Evolutionary conservation across 768 basidiomycete species (phyloP), one percentile per base, ranked within the genome.

Genomic region (Amanita fuliginea): DNA sequence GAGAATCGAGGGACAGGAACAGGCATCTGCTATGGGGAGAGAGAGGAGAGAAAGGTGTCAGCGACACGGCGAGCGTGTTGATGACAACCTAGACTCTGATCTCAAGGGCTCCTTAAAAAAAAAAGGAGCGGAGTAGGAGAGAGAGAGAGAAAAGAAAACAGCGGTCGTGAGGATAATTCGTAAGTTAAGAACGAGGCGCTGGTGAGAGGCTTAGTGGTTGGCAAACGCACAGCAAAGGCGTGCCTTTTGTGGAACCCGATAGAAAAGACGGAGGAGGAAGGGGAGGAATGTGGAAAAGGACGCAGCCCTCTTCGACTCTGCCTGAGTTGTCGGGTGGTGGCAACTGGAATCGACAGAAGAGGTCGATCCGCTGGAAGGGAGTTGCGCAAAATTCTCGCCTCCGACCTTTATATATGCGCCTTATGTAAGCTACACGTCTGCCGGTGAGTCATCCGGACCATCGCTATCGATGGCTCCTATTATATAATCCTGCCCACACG

Each of bases 191-290:
- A 51, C 51, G 53, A 54, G 56, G 51, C 53, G 57, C 56, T 62
- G 46, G 53, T 54, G 35, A 62, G 28, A 57, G 57, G 55, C 42
- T 45, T 51, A 42, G 24, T 30, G 51, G 55, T 53, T 80, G 86
- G 85, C 85, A 72, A 73, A 90, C 86, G 86, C 86, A 75, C 86
- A 88, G 74, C 83, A 75, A 89, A 90, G 86, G 86, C 86, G 86
- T 77, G 85, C 85, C 85, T 88, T 88, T 89, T 88, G 61, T 58
- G 56, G 56, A 64, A 64, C 63, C 60, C 55, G 57, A 60, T 44
- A 56, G 60, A 58, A 56, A 37, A 58, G 57, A 54, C 51, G 53
- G 64, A 56, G 60, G 60, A 57, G 60, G 59, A 54, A 52, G 53
- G 48, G 54, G 55, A 54, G 55, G 55, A 30, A 6, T 21, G 35